These are phyloP conservation scores for Botrytis fabae DNA, from an alignment of 2,329 filamentous ascomycete species.

Conservation along the genomic window DNA sequence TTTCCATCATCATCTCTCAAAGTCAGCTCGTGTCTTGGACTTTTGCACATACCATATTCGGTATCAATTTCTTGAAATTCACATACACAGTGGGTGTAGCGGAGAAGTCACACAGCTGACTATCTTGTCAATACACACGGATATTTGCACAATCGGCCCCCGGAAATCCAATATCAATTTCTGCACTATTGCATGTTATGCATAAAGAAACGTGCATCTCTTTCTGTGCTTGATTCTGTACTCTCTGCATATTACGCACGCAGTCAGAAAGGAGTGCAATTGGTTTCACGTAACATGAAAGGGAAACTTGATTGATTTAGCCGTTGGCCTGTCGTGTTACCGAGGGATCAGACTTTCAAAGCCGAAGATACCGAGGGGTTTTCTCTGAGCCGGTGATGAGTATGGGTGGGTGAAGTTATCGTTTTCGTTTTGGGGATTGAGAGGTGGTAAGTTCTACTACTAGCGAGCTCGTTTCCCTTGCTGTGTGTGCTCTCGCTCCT, in stretches of 20 bases:
- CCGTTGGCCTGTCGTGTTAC: neutral
- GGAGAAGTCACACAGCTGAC: neutral
- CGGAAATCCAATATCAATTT: neutral
- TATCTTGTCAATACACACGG: neutral
- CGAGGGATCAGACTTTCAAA: neutral
- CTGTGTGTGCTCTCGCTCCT: neutral
- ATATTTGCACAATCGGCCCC: slow-evolving; percentile 1
- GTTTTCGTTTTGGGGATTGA: neutral
- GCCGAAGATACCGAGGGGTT: slow-evolving; percentile 13
- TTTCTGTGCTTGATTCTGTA: slow-evolving; percentile 11
- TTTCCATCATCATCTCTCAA: neutral
- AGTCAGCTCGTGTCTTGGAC: neutral
- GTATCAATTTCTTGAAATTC: too few species aligned
- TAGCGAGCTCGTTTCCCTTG: neutral
- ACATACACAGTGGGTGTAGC: neutral
- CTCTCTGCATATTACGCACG: slow-evolving; percentile 11
- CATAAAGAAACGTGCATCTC: slow-evolving; percentile 7
- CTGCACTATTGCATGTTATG: slow-evolving; percentile 14
- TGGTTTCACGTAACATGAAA: slow-evolving; percentile 9
- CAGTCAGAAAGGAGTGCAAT: slow-evolving; percentile 1
- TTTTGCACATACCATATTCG: neutral
- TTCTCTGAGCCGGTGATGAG: neutral
- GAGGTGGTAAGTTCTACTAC: neutral
- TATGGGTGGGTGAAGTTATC: neutral
- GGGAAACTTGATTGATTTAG: neutral